Conservation (phyloP, 768 basidiomycete species). For the Sutorius australiensis region DNA sequence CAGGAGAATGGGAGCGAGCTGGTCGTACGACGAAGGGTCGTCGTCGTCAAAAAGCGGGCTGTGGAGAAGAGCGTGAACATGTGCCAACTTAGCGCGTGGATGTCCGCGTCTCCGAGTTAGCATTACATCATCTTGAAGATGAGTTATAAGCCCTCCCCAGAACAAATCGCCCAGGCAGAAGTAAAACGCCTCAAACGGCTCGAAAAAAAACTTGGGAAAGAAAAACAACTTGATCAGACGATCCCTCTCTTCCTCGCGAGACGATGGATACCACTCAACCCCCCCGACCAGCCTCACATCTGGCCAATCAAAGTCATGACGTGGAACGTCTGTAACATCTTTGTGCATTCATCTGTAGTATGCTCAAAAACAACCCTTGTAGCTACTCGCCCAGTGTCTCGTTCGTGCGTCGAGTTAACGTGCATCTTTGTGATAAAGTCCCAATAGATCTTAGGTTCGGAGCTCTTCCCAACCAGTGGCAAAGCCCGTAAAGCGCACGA, state of each 20-base stretch:
- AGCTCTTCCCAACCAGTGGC: slow-evolving; percentile 76
- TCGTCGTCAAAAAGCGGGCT: slow-evolving; percentile 10
- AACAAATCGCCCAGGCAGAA: slow-evolving; percentile 54
- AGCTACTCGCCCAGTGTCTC: slow-evolving; percentile 77
- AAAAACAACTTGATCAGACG: slow-evolving; percentile 8
- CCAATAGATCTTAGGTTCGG: slow-evolving; percentile 50
- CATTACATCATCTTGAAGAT: slow-evolving; percentile 20
- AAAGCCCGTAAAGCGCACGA: slow-evolving; percentile 73
- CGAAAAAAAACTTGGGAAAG: slow-evolving; percentile 38
- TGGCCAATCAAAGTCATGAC: slow-evolving; percentile 55
- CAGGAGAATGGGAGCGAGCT: not conserved
- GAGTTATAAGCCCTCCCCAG: slow-evolving; percentile 41
- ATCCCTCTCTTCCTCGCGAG: slow-evolving; percentile 16
- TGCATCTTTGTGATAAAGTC: not conserved
- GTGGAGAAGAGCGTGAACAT: slow-evolving; percentile 33
- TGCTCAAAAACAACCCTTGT: slow-evolving; percentile 6
- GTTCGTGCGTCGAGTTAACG: slow-evolving; percentile 55
- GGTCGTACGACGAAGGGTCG: slow-evolving; percentile 12
- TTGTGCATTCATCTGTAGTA: not conserved
- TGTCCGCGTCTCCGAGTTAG: not conserved
- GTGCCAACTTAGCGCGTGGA: not conserved
- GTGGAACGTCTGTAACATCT: slow-evolving; percentile 68
- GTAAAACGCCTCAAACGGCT: slow-evolving; percentile 41
- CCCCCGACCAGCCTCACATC: not conserved
- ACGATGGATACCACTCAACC: slow-evolving; percentile 35